A percentile compares a stretch with the other conserved stretches of the same genome.
Conservation (phyloP, 164 flowering plant species). For the Vitis rotundifolia region DNA sequence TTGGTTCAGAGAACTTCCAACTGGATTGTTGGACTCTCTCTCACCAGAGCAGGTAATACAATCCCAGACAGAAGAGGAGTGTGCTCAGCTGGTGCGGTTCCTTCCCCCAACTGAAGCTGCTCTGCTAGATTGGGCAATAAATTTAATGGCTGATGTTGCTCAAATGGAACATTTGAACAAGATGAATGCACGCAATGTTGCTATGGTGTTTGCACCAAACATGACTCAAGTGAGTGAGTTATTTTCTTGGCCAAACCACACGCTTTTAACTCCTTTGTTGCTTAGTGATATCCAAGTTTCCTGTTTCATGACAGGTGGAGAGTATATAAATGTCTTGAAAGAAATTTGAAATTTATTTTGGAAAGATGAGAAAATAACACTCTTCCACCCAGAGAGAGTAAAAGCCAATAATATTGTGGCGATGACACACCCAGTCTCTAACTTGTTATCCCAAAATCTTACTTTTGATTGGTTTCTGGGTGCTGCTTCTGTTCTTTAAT, state of each 20-base stretch:
- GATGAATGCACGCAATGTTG: constrained; percentile 57
- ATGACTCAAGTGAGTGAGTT: constrained; percentile 46
- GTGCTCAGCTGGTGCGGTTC: constrained; percentile 36
- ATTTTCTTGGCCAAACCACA: background rate
- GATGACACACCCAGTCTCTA: too few species aligned
- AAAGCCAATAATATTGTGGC: too few species aligned
- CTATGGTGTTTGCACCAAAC: constrained; percentile 62
- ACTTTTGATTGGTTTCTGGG: too few species aligned
- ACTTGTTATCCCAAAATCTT: too few species aligned
- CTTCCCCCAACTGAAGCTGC: constrained; percentile 51
- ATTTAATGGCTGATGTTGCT: constrained; percentile 56
- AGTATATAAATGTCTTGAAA: too few species aligned
- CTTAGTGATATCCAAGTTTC: background rate
- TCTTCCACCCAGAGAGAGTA: background rate
- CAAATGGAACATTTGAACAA: constrained; percentile 47
- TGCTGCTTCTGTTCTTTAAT: too few species aligned
- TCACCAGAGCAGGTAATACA: constrained; percentile 48
- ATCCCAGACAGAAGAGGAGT: constrained; percentile 46
- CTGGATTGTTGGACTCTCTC: constrained; percentile 45
- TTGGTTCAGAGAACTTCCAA: constrained; percentile 59
- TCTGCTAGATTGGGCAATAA: constrained; percentile 50
- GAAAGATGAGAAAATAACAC: background rate
- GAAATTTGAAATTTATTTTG: background rate
- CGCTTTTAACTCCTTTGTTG: background rate
- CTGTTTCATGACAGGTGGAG: too few species aligned